Evolutionary conservation across 2,329 filamentous ascomycete species (phyloP), one percentile per base, ranked within the genome.

Genomic region (Escovopsis sp.): DNA sequence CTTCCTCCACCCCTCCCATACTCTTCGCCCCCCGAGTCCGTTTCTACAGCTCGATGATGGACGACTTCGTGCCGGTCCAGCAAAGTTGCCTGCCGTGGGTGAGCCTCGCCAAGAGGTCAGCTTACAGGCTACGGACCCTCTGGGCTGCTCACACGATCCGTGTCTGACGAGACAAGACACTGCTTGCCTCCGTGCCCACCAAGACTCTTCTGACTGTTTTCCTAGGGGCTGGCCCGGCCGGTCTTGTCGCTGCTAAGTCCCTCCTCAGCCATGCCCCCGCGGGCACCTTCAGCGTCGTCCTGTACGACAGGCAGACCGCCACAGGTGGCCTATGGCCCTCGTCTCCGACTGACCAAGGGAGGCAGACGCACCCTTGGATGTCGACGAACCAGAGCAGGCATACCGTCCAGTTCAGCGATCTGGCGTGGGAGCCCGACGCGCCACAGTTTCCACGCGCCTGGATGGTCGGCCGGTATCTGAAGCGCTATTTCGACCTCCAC

Each of bases 281-380:
- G 2, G 63, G 56, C 10, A 60, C 62, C 5, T 87, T 83, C 57
- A 60, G 65, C 5, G 76, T 88, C 33, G 79, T 72, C 3, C 54
- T 92, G 17, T 82, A 79, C 47, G 84, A 92, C 33, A 60, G 67
- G 13, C 68, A 75, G 32, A 49, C 64, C 25, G 66, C 70, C 27
- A 65, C 88, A 13, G 84, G 83, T 10, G 84, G 84, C 0, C 68
- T 90, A n/a, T 92, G 84, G 84, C 77, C 79, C 4, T 57, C 61
- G 2, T 54, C 56, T 11, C 64, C 61, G 35, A 44, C 57, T 2
- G 72, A 76, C 36, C 44, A 41, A n/a, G 56, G 45, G 2, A 65
- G 70, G 3, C 57, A 71, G 27, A 57, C 79, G 13, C 72, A 79
- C 41, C 79, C 78, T 8, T 66, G 79, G 35, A 80, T 81, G 65